phyloP scores from a whole-genome alignment of 495 filamentous ascomycete genomes.

The Talaromyces borbonicus region DNA sequence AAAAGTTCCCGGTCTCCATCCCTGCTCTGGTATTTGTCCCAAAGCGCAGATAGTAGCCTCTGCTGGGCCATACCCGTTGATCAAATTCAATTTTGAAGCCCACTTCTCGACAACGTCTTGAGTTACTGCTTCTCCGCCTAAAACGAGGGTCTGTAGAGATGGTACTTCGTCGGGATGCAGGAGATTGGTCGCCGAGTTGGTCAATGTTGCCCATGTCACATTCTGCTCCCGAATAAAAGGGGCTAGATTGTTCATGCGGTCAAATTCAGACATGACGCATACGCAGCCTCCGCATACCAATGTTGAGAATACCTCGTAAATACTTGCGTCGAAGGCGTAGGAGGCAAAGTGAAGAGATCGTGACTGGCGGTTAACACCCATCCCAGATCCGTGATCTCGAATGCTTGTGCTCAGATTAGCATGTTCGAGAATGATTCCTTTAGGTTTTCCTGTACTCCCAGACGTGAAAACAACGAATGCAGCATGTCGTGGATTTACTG shows the following conservation, averaged over 20 bases:
- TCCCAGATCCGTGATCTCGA: background rate
- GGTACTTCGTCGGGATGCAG: conserved; percentile 28
- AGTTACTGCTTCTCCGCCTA: conserved; percentile 13
- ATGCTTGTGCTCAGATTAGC: background rate
- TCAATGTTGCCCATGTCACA: background rate
- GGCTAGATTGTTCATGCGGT: background rate
- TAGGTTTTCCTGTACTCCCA: conserved; percentile 46
- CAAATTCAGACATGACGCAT: background rate
- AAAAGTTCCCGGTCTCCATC: conserved; percentile 15
- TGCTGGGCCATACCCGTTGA: conserved; percentile 13
- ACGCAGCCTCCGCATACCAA: background rate
- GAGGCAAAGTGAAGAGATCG: background rate
- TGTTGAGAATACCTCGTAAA: background rate
- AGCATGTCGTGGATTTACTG: conserved; percentile 36
- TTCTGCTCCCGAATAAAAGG: background rate
- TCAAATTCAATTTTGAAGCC: background rate
- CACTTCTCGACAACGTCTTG: conserved; percentile 6
- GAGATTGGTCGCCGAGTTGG: background rate
- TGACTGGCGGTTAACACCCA: background rate
- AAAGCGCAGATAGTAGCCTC: conserved; percentile 17
- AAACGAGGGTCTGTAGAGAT: conserved; percentile 23
- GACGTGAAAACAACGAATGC: conserved; percentile 36
- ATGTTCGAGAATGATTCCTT: too few species aligned
- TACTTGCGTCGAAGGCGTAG: background rate
- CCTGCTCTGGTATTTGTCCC: conserved; percentile 11